Base-by-base conservation (phyloP, 352 stramenopile genomes). In the Globisporangium paroecandrum region DNA sequence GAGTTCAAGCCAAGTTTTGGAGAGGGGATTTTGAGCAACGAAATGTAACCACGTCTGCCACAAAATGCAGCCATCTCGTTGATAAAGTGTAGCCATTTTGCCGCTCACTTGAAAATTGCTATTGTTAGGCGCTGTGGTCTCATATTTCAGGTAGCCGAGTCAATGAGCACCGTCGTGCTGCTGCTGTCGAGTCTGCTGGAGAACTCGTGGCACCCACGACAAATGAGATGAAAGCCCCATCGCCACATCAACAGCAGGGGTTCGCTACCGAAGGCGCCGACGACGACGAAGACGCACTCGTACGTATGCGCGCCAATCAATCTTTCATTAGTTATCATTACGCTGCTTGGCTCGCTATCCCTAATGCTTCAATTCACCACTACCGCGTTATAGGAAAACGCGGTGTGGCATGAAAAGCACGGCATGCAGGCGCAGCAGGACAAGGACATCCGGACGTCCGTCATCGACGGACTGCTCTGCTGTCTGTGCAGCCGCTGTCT, bases 401-500 rank as follows among this genome's bases (percentile, higher is more conserved):
- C 82, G 4, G 81, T 87, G 20, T 92, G 85, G 71, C 72, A 87
- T 57, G 83, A 92, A 27, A 85, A 83, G 47, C 69, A 87, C 32
- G 67, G 64, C 4, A 43, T 24, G 2, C 15, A 20, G 4, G 47
- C 18, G 13, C 53, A 49, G 8, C 67, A 76, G 25, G 64, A 77
- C 27, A 74, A 76, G 12, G 71, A 77, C 51, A 15, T 78, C 18
- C 69, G 74, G 54, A 76, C 74, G 2, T 75, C 64, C 1, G 70
- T 65, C 18, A 83, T 90, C 71, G 76, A 86, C 25, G 43, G 64
- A 0, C 63, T 91, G 55, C 71, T 92, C 1, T 94, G 81, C 68
- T 92, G 86, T 69, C 62, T 92, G 0, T 78, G 79, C 8, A 92
- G 79, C 56, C 78, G 84, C 32, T 89, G 85, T 66, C 69, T 94